phyloP scores from a whole-genome alignment of 2,329 filamentous ascomycete species.

The Cladosporium sp. region DNA sequence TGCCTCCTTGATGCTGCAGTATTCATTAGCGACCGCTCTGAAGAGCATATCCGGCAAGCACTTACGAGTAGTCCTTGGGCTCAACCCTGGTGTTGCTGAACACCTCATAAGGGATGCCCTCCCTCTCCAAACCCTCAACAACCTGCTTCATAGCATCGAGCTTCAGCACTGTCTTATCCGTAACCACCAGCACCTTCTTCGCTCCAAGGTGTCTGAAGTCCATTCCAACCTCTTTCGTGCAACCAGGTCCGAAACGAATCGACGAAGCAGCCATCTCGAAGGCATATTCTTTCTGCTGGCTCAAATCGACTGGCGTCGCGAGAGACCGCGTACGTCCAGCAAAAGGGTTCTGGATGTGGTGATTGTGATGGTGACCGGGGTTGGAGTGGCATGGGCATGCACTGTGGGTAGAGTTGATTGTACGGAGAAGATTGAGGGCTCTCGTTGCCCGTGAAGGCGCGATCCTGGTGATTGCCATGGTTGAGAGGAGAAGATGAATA shows the following conservation, averaged over 20 bases:
- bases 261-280: slow-evolving; percentile 98
- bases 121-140: slow-evolving; percentile 72
- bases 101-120: slow-evolving; percentile 79
- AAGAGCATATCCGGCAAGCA: slow-evolving; percentile 24
- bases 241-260: slow-evolving; percentile 90
- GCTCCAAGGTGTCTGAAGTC: slow-evolving; percentile 90
- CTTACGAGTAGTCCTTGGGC: slow-evolving; percentile 89
- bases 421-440: slow-evolving; percentile 74
- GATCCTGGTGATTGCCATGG: slow-evolving; percentile 42
- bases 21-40: not conserved
- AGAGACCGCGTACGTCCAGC: slow-evolving; percentile 54
- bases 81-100: slow-evolving; percentile 82
- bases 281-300: slow-evolving; percentile 87
- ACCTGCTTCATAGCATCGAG: slow-evolving; percentile 90
- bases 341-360: slow-evolving; percentile 55
- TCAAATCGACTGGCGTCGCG: slow-evolving; percentile 74
- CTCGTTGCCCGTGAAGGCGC: slow-evolving; percentile 55
- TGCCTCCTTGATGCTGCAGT: slow-evolving; percentile 74
- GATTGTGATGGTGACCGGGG: slow-evolving; percentile 70
- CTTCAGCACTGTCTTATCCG: slow-evolving; percentile 77
- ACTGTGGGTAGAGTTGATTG: slow-evolving; percentile 83
- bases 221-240: slow-evolving; percentile 96
- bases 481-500: not conserved
- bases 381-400: slow-evolving; percentile 92
- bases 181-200: slow-evolving; percentile 87